Evolutionary conservation across 1,284 basidiomycete species (phyloP).

Genomic region (Ustilago lituana): DNA sequence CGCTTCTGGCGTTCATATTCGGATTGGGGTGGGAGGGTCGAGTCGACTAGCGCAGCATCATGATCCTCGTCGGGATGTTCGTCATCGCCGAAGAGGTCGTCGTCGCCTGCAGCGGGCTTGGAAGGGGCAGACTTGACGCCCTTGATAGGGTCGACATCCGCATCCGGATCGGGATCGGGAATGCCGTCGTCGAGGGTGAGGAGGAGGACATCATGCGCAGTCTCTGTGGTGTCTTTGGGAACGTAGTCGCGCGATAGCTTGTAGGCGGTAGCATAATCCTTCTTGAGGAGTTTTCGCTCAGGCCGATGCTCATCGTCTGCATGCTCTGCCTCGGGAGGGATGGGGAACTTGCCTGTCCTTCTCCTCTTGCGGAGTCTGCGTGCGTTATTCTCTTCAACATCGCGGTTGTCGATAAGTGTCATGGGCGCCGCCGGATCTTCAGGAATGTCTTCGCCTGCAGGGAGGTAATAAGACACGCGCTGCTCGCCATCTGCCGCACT

Average conservation of each 20-base stretch:
- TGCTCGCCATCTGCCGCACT: slow-evolving; percentile 55
- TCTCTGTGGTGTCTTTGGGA: slow-evolving; percentile 47
- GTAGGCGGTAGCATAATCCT: slow-evolving; percentile 54
- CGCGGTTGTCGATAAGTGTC: slow-evolving; percentile 33
- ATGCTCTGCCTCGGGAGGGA: slow-evolving; percentile 18
- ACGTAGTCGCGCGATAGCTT: slow-evolving; percentile 58
- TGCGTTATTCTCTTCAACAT: slow-evolving; percentile 49
- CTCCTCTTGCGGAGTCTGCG: slow-evolving; percentile 54
- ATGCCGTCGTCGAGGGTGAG: slow-evolving; percentile 58
- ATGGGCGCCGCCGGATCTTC: slow-evolving; percentile 41
- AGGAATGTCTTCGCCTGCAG: slow-evolving; percentile 53
- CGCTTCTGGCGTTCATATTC: slow-evolving; percentile 50
- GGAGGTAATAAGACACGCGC: slow-evolving; percentile 61
- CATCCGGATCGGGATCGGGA: slow-evolving; percentile 55
- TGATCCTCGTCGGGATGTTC: too few species aligned
- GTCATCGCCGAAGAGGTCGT: slow-evolving; percentile 1
- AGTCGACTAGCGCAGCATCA: too few species aligned
- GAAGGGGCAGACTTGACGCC: slow-evolving; percentile 27
- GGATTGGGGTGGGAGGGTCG: slow-evolving; percentile 54
- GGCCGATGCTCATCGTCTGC: slow-evolving; percentile 11
- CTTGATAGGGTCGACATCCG: slow-evolving; percentile 39
- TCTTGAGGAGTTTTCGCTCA: slow-evolving; percentile 29
- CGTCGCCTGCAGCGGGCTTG: slow-evolving; percentile 26
- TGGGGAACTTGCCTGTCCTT: slow-evolving; percentile 54
- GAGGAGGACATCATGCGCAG: slow-evolving; percentile 49